Percentiles rank a stretch among this genome's conserved stretches.
These are phyloP conservation scores for Monosporozyma servazzii DNA, from an alignment of 805 yeast species.

Conservation along the genomic window DNA sequence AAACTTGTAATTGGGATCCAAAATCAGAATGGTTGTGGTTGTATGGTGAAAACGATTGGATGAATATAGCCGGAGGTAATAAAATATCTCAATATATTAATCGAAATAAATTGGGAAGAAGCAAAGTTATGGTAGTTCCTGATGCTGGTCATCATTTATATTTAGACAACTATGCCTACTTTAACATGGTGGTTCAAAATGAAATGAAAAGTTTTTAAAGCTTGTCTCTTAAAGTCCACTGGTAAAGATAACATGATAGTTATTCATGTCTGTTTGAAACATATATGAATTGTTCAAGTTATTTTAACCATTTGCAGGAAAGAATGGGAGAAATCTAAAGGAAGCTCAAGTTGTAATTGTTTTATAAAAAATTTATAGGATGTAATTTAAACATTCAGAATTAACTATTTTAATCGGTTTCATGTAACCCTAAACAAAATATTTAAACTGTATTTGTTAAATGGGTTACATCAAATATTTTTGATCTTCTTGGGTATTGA, in stretches of 20 bases:
- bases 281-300: too few species aligned
- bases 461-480: too few species aligned
- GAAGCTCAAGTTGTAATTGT: too few species aligned
- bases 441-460: too few species aligned
- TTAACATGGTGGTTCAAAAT: slow-evolving; percentile 41
- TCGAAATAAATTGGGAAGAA: slow-evolving; percentile 13
- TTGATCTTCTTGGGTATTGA: too few species aligned
- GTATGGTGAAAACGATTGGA: slow-evolving; percentile 77
- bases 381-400: too few species aligned
- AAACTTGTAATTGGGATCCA: background rate
- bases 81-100: slow-evolving; percentile 25
- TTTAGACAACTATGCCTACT: slow-evolving; percentile 50
- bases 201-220: slow-evolving; percentile 37
- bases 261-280: too few species aligned
- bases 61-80: slow-evolving; percentile 38
- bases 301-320: too few species aligned
- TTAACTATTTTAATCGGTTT: too few species aligned
- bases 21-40: slow-evolving; percentile 67
- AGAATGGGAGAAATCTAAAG: too few species aligned
- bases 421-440: too few species aligned
- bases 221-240: background rate
- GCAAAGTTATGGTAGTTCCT: slow-evolving; percentile 36
- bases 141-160: slow-evolving; percentile 75
- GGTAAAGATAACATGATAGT: background rate
- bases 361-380: too few species aligned